Conservation (phyloP, 148 eudicot genomes). For the Chenopodium suecicum region DNA sequence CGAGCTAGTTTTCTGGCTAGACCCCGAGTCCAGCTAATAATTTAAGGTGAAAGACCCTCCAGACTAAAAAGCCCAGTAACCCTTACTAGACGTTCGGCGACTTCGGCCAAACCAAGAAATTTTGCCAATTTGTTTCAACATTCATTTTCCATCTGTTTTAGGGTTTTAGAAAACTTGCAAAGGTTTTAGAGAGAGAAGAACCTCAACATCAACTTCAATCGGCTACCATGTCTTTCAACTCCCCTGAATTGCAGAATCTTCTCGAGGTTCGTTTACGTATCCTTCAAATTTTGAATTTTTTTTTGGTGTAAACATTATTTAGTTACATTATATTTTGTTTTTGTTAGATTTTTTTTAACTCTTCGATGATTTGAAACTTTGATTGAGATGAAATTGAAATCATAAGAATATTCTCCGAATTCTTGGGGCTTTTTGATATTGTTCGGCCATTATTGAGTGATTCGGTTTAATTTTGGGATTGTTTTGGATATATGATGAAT, state of each 20-base stretch:
- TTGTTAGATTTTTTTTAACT: no score
- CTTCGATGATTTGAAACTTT: no score
- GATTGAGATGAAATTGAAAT: neutral
- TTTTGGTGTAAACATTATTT: no score
- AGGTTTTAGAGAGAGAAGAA: neutral
- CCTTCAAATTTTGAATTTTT: neutral
- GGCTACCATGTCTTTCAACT: slow-evolving; percentile 12
- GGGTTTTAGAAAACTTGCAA: slow-evolving; percentile 11
- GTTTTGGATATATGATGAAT: no score
- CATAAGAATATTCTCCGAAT: neutral
- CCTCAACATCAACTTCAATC: neutral
- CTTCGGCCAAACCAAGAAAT: neutral
- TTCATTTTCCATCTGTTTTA: neutral
- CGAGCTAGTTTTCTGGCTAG: no score
- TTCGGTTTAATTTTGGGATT: no score
- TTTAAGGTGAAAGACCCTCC: neutral
- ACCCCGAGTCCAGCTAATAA: no score
- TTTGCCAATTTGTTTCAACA: neutral
- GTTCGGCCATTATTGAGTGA: no score
- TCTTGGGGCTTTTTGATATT: neutral
- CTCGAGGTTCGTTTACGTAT: slow-evolving; percentile 4
- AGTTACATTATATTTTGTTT: no score
- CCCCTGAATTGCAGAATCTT: slow-evolving; percentile 15
- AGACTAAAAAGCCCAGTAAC: neutral
- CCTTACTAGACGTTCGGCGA: neutral